Conservation (phyloP, 2,329 filamentous ascomycete species). For the Ceratocystis lukuohia region DNA sequence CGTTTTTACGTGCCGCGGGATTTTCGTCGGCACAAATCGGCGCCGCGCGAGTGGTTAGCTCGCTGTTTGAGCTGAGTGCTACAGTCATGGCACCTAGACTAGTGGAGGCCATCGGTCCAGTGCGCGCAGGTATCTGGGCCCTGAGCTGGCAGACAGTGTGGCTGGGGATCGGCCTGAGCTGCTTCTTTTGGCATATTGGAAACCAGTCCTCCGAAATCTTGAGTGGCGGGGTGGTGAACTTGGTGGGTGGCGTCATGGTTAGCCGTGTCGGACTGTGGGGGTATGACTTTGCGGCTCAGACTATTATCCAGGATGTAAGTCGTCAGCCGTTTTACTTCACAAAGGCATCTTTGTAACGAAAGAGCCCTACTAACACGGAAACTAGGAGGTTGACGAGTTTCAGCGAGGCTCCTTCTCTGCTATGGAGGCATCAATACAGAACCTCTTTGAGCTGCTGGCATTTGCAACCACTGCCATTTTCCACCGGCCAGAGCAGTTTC, state of each 20-base stretch:
- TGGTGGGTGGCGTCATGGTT: slow-evolving; percentile 39
- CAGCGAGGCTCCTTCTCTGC: slow-evolving; percentile 55
- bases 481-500: slow-evolving; percentile 48
- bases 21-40: slow-evolving; percentile 41
- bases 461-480: slow-evolving; percentile 54
- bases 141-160: slow-evolving; percentile 52
- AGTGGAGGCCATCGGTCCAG: slow-evolving; percentile 40
- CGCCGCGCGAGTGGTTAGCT: slow-evolving; percentile 38
- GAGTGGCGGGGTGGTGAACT: slow-evolving; percentile 32
- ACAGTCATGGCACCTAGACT: slow-evolving; percentile 47
- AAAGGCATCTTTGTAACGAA: not conserved
- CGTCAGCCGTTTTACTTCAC: not conserved
- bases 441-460: slow-evolving; percentile 54
- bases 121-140: slow-evolving; percentile 59
- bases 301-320: slow-evolving; percentile 46
- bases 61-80: slow-evolving; percentile 44
- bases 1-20: slow-evolving; percentile 44
- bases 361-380: not conserved
- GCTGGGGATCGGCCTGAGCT: slow-evolving; percentile 32
- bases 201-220: slow-evolving; percentile 13
- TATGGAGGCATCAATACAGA: slow-evolving; percentile 55
- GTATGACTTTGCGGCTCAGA: slow-evolving; percentile 47
- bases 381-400: slow-evolving; percentile 40
- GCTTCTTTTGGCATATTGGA: slow-evolving; percentile 29
- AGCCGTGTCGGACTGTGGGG: slow-evolving; percentile 49